Evolutionary conservation across 78 protist genomes (phyloP), one percentile per base, ranked within the genome.

Genomic region (Cavenderia fasciculata): DNA sequence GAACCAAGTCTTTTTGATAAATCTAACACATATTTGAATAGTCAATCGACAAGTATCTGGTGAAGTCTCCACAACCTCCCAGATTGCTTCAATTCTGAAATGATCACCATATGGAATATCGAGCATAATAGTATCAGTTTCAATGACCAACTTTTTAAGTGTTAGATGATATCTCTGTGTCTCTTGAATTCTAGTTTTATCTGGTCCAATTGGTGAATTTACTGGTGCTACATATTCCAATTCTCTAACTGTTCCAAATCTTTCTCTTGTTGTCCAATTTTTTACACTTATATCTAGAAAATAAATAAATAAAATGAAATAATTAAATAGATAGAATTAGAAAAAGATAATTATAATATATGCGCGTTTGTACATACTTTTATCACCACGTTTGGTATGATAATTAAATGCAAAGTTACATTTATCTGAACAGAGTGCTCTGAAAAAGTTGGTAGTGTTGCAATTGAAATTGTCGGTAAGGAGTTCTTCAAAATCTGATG

Each of bases 51-150:
- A 90, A 19, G 92, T 71, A 11, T 82, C 94, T 14, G 74, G 33
- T 16, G 85, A 76, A 2, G 87, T 77, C n/a, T 77, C 86, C 5
- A 21, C 61, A 23, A 77, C 46, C 10, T 90, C 94, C 94, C 94
- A 90, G 54, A 78, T 90, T 6, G 89, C 94, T 49, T 90, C 94
- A 19, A 90, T 76, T 69, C 94, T 63, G 69, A 90, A 90, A 33
- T 74, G 85, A 69, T 90, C 94, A 56, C 94, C 94, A 74, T 75
- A 90, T 19, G 94, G 94, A 16, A 90, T 90, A 63, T 90, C 94
- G 21, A 75, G 47, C 92, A 86, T 86, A 7, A 86, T 75, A 14
- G 92, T 75, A 59, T 75, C 86, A n/a, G 92, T 86, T 6, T 86
- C 87, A 0, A 86, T 41, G 8, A 71, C 25, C 23, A 86, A 57